Percentiles rank a stretch among this genome's conserved stretches.
Evolutionary conservation across 2,329 filamentous ascomycete species (phyloP).

Genomic region (Trichoderma cornu-damae): DNA sequence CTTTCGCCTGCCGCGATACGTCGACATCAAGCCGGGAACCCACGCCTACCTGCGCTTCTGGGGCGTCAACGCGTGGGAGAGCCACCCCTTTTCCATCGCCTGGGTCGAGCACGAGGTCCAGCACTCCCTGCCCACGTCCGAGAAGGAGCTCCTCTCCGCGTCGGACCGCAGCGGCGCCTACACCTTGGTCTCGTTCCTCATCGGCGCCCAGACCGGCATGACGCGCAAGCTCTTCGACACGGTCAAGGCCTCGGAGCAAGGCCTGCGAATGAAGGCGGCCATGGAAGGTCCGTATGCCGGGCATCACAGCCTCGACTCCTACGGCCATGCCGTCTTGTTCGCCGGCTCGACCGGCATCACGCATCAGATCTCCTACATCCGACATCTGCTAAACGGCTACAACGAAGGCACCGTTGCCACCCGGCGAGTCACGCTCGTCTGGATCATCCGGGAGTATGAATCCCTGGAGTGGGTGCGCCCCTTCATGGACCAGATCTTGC

Average conservation of each 20-base stretch:
- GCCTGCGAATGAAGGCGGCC: conserved; percentile 62
- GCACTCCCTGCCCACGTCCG: conserved; percentile 36
- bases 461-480: conserved; percentile 89
- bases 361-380: conserved; percentile 85
- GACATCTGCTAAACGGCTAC: conserved; percentile 66
- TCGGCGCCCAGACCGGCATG: conserved; percentile 82
- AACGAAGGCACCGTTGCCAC: conserved; percentile 70
- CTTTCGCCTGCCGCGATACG: conserved; percentile 61
- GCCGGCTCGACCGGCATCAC: conserved; percentile 93
- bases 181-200: conserved; percentile 69
- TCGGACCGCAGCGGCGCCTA: conserved; percentile 40
- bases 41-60: conserved; percentile 71
- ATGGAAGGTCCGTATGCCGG: conserved; percentile 88
- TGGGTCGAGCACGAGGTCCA: conserved; percentile 59
- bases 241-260: conserved; percentile 51
- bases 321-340: conserved; percentile 85
- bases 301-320: conserved; percentile 81
- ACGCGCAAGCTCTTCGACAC: conserved; percentile 75
- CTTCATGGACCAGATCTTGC: conserved; percentile 71
- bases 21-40: conserved; percentile 62
- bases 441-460: conserved; percentile 87
- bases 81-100: conserved; percentile 72
- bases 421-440: conserved; percentile 75
- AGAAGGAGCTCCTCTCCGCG: conserved; percentile 37
- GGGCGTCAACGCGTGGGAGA: conserved; percentile 62